phyloP scores from a whole-genome alignment of 139 green algal genomes.

The Chlamydomonas sphaeroides region DNA sequence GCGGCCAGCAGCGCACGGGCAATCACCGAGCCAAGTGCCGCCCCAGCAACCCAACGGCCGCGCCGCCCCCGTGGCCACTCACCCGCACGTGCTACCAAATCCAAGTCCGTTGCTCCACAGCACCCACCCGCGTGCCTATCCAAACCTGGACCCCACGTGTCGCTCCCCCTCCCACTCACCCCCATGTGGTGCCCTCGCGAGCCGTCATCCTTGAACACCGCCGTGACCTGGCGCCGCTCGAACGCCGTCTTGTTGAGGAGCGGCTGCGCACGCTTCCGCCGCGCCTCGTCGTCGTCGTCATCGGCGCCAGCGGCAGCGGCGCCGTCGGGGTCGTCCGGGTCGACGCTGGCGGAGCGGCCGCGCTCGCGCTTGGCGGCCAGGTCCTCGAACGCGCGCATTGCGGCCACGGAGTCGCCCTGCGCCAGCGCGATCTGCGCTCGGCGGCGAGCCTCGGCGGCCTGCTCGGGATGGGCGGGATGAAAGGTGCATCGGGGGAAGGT shows the following conservation, averaged over 20 bases:
- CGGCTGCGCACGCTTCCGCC: slow-evolving; percentile 7
- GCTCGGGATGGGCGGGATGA: too few relatives aligned
- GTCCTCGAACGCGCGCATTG: slow-evolving; percentile 71
- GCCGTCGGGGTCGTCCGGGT: slow-evolving; percentile 18
- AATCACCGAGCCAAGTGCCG: too few relatives aligned
- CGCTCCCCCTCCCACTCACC: too few relatives aligned
- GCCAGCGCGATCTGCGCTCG: slow-evolving; percentile 5
- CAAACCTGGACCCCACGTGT: too few relatives aligned
- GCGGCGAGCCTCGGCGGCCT: slow-evolving; percentile 15
- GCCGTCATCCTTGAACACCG: slow-evolving; percentile 75
- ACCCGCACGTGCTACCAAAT: too few relatives aligned
- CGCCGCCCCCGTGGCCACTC: too few relatives aligned
- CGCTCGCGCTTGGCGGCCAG: slow-evolving; percentile 53
- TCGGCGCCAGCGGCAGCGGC: not conserved
- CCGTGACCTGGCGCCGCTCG: slow-evolving; percentile 66
- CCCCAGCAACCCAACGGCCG: too few relatives aligned
- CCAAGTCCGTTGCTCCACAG: too few relatives aligned
- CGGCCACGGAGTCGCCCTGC: slow-evolving; percentile 59
- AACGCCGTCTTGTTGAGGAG: slow-evolving; percentile 75
- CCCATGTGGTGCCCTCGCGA: slow-evolving; percentile 78
- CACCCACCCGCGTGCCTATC: too few relatives aligned
- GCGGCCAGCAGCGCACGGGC: too few relatives aligned
- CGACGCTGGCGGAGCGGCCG: not conserved
- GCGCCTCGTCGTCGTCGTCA: slow-evolving; percentile 53
- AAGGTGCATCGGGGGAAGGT: too few relatives aligned